Evolutionary conservation across 2,329 filamentous ascomycete species (phyloP).

Genomic region (Geosmithia morbida): DNA sequence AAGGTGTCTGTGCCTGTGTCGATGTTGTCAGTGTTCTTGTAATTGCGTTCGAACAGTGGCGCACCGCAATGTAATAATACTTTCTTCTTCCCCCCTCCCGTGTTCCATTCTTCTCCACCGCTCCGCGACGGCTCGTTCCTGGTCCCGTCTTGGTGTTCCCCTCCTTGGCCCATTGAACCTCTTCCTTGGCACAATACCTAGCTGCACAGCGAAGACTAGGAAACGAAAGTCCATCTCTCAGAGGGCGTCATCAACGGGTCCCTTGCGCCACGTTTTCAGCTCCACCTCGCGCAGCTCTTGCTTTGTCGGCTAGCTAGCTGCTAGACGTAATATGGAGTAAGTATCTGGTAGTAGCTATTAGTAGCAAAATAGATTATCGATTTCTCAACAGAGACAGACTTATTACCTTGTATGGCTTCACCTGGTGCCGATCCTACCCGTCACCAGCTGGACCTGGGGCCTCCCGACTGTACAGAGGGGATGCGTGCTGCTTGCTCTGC

Average conservation of each 20-base stretch:
- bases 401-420: not conserved
- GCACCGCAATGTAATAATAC: not conserved
- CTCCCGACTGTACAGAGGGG: not conserved
- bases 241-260: not conserved
- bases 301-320: not conserved
- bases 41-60: too few relatives aligned
- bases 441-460: not conserved
- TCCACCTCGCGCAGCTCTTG: not conserved
- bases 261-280: not conserved
- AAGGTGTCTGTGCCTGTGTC: too few relatives aligned
- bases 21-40: too few relatives aligned
- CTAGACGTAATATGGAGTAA: not conserved
- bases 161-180: not conserved
- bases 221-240: too few relatives aligned
- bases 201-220: too few relatives aligned
- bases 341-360: not conserved
- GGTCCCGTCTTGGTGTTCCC: not conserved
- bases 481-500: not conserved
- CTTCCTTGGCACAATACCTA: too few relatives aligned
- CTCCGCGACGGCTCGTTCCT: not conserved
- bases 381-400: not conserved
- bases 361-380: not conserved
- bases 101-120: not conserved
- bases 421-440: not conserved
- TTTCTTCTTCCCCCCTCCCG: not conserved